Base-by-base conservation (phyloP, 768 basidiomycete species). In the Boletellus sp. region DNA sequence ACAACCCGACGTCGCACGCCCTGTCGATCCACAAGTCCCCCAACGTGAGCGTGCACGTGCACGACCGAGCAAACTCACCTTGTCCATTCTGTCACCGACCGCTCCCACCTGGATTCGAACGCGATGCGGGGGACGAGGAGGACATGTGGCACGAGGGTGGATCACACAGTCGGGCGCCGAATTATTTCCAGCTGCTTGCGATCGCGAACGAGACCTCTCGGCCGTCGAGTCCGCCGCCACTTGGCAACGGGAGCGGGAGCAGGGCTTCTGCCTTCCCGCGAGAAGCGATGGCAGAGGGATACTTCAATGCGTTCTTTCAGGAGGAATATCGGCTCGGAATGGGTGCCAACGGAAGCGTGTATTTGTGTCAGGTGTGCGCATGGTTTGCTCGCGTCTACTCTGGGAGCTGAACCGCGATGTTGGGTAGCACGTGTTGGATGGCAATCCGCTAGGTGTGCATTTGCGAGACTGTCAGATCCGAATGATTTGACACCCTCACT, bases 321-420 rank as follows among this genome's bases (percentile, higher is more conserved):
- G 94, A 96, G 60, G 91, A 94, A 56, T 83, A 78, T 53, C 80
- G 85, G 51, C 74, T 98, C 6, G 94, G 94, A 1, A 94, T 96
- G 90, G 94, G 94, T 37, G 94, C 94, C 0, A 92, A 93, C 60
- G 94, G 95, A 2, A 87, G 78, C 22, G 94, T 98, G 1, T 96
- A 76, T 63, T 74, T 95, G 3, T 94, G 91, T 59, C 88, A 90
- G 76, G 90, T 90, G 51, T 17, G 77, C 42, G 47, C 22, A 26
- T 12, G 12, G 20, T 49, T 11, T 45, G 24, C 22, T 17, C 0
- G 1, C 23, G 13, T 38, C 28, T 11, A 28, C 43, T 20, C 28
- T 35, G 26, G 16, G 17, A 10, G 15, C 62, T 61, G 33, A 50
- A 31, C 24, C 13, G 15, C 17, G 23, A 16, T 47, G 13, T 9